A percentile compares a stretch with the other conserved stretches of the same genome.
These are phyloP conservation scores for Cercophora newfieldiana DNA, from an alignment of 495 filamentous ascomycete species.

Conservation along the genomic window DNA sequence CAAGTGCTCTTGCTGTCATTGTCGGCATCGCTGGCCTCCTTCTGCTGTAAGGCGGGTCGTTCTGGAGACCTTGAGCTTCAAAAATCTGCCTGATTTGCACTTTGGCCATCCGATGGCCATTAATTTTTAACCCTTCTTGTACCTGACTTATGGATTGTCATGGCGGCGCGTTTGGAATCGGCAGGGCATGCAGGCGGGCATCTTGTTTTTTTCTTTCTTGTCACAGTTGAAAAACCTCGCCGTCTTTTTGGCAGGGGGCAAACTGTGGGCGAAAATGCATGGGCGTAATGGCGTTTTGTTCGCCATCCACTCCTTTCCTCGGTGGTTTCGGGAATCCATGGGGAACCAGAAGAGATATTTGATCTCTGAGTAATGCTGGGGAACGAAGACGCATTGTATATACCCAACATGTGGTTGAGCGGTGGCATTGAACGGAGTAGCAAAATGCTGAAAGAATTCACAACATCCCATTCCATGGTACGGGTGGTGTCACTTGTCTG, in stretches of 20 bases:
- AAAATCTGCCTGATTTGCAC: not conserved
- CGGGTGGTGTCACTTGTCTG: not conserved
- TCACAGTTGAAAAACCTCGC: too few species aligned
- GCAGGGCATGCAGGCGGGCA: not conserved
- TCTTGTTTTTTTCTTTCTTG: not conserved
- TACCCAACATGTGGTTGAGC: not conserved
- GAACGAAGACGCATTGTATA: not conserved
- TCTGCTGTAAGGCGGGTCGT: slow-evolving; percentile 33
- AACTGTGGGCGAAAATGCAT: not conserved
- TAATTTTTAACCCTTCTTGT: slow-evolving; percentile 12
- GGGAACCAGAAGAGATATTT: not conserved
- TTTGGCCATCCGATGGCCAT: not conserved
- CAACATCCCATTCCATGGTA: slow-evolving; percentile 9
- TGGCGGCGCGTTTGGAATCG: slow-evolving; percentile 1
- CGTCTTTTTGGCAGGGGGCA: not conserved
- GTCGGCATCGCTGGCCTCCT: slow-evolving; percentile 49
- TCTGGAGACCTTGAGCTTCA: not conserved
- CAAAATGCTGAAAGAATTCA: not conserved
- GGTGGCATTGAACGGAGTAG: not conserved
- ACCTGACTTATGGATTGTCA: not conserved
- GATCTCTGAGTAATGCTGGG: not conserved
- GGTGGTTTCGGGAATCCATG: not conserved
- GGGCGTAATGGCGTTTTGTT: slow-evolving; percentile 9
- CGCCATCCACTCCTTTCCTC: not conserved
- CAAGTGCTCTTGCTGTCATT: slow-evolving; percentile 52